phyloP scores from a whole-genome alignment of 108 stramenopile species.

The Skeletonema tropicum region DNA sequence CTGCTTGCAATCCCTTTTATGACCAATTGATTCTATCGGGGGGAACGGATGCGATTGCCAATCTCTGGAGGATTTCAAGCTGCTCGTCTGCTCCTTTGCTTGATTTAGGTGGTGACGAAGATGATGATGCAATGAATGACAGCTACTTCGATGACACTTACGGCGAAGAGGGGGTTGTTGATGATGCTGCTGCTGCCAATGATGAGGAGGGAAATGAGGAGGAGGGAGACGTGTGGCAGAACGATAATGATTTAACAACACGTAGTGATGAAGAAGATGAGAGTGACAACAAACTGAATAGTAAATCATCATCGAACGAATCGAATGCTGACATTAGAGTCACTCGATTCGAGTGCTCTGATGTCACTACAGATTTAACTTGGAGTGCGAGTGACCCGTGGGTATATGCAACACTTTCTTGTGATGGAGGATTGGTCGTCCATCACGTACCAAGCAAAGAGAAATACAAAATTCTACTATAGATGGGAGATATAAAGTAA shows the following conservation, averaged over 20 bases:
- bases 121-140: slow-evolving; percentile 38
- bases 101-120: slow-evolving; percentile 63
- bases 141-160: slow-evolving; percentile 15
- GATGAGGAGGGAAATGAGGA: slow-evolving; percentile 13
- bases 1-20: slow-evolving; percentile 96
- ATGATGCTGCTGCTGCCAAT: background rate
- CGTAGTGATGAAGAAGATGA: slow-evolving; percentile 24
- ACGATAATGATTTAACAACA: slow-evolving; percentile 29
- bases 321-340: slow-evolving; percentile 83
- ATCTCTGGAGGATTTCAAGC: slow-evolving; percentile 94
- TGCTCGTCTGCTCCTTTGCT: slow-evolving; percentile 95
- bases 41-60: slow-evolving; percentile 91
- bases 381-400: slow-evolving; percentile 97
- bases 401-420: slow-evolving; percentile 89
- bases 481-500: background rate
- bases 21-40: slow-evolving; percentile 96
- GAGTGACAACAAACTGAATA: slow-evolving; percentile 7
- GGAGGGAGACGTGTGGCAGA: slow-evolving; percentile 5
- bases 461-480: slow-evolving; percentile 98
- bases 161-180: slow-evolving; percentile 1
- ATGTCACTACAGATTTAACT: slow-evolving; percentile 82
- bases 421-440: slow-evolving; percentile 90
- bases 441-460: slow-evolving; percentile 97
- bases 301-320: slow-evolving; percentile 11
- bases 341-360: slow-evolving; percentile 82